These are phyloP conservation scores for Tricholoma flavovirens DNA, from an alignment of 768 basidiomycete species.

Conservation along the genomic window DNA sequence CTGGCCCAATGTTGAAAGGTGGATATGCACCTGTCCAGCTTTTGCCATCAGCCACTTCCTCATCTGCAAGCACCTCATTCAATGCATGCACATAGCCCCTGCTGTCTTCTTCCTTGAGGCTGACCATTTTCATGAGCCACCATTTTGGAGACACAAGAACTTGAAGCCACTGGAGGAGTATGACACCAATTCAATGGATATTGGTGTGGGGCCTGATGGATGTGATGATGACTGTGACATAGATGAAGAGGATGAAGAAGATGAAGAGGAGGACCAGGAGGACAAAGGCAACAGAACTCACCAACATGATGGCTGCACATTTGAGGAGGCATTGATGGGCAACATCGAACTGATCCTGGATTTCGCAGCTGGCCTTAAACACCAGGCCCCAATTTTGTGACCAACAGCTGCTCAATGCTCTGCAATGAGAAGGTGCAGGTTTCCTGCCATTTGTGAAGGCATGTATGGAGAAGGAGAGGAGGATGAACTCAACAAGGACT, in stretches of 20 bases:
- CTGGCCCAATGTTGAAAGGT: slow-evolving; percentile 9
- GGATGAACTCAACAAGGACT: neutral
- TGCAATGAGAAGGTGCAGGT: neutral
- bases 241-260: neutral
- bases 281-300: neutral
- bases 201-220: neutral
- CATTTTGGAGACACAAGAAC: neutral
- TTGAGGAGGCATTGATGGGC: neutral
- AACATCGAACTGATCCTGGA: neutral
- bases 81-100: neutral
- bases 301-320: neutral
- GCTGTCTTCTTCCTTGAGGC: neutral
- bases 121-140: neutral
- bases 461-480: neutral
- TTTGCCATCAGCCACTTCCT: neutral
- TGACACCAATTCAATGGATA: neutral
- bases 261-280: neutral
- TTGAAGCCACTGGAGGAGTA: neutral
- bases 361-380: neutral
- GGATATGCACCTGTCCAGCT: slow-evolving; percentile 10
- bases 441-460: neutral
- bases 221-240: neutral
- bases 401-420: neutral
- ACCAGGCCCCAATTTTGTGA: neutral
- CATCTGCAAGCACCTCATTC: neutral